These are phyloP conservation scores for Aspergillus sclerotioniger DNA, from an alignment of 495 filamentous ascomycete species.

Conservation along the genomic window DNA sequence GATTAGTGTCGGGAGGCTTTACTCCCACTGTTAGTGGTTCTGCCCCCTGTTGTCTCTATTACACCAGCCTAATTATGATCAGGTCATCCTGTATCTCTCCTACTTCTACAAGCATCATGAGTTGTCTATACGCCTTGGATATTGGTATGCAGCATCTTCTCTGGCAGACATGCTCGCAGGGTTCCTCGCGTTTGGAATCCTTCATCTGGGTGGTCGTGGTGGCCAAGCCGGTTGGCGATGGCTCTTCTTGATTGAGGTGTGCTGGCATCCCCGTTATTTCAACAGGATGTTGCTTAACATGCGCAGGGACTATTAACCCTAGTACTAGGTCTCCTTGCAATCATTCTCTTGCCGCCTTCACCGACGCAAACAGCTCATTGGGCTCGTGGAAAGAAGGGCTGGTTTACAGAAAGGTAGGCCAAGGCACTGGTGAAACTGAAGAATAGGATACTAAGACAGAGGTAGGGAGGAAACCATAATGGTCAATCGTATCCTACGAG, in stretches of 20 bases:
- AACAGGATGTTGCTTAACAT: not conserved
- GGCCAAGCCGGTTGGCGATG: conserved; percentile 31
- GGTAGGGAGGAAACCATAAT: conserved; percentile 57
- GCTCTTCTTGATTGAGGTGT: conserved; percentile 49
- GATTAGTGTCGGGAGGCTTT: conserved; percentile 65
- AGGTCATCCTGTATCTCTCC: conserved; percentile 59
- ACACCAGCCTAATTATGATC: not conserved
- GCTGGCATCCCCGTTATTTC: not conserved
- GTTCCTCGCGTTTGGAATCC: conserved; percentile 49
- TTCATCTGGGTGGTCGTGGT: conserved; percentile 38
- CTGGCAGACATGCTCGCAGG: conserved; percentile 48
- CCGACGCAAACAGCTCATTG: conserved; percentile 64
- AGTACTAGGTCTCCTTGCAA: conserved; percentile 57
- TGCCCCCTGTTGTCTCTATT: conserved; percentile 12
- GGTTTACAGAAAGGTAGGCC: conserved; percentile 62
- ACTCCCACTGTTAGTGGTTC: conserved; percentile 50
- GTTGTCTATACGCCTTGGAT: conserved; percentile 58
- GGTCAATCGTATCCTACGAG: conserved; percentile 69
- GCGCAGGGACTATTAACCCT: conserved; percentile 44
- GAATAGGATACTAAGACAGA: not conserved
- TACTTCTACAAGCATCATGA: conserved; percentile 71
- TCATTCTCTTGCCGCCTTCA: conserved; percentile 61
- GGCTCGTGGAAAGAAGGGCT: conserved; percentile 65
- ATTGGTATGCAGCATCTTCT: conserved; percentile 60
- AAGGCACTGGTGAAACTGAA: not conserved